A percentile compares a stretch with the other conserved stretches of the same genome.
Conservation (phyloP, 139 green algal genomes). For the Dunaliella primolecta region DNA sequence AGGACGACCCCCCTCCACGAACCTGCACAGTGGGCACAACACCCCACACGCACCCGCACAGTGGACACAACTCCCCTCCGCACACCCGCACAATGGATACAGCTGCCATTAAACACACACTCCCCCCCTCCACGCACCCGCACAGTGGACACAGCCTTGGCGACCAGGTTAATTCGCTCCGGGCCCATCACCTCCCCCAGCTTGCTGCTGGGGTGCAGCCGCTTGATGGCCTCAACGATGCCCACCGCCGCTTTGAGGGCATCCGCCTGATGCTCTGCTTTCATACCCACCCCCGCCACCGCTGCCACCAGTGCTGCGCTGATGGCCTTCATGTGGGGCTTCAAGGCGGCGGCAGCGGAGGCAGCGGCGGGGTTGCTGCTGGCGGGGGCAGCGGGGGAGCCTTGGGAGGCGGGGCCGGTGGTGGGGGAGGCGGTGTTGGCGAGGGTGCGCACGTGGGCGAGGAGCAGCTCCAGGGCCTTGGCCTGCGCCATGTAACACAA, state of each 20-base stretch:
- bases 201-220: slow-evolving; percentile 21
- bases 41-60: no score
- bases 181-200: slow-evolving; percentile 41
- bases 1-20: no score
- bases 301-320: not conserved
- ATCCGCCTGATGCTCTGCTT: not conserved
- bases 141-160: slow-evolving; percentile 41
- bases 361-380: not conserved
- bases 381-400: not conserved
- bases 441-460: not conserved
- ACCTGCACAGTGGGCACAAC: no score
- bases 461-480: slow-evolving; percentile 25
- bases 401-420: not conserved
- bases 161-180: slow-evolving; percentile 30
- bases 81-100: no score
- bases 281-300: slow-evolving; percentile 2
- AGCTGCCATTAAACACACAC: no score
- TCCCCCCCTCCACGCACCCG: slow-evolving; percentile 19
- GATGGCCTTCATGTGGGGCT: not conserved
- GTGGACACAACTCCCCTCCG: no score
- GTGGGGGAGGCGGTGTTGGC: not conserved
- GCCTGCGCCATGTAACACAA: no score
- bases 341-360: not conserved
- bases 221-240: slow-evolving; percentile 9
- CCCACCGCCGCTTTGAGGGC: slow-evolving; percentile 8